Base-by-base conservation (phyloP, 495 filamentous ascomycete species). In the Bombardia bombarda region DNA sequence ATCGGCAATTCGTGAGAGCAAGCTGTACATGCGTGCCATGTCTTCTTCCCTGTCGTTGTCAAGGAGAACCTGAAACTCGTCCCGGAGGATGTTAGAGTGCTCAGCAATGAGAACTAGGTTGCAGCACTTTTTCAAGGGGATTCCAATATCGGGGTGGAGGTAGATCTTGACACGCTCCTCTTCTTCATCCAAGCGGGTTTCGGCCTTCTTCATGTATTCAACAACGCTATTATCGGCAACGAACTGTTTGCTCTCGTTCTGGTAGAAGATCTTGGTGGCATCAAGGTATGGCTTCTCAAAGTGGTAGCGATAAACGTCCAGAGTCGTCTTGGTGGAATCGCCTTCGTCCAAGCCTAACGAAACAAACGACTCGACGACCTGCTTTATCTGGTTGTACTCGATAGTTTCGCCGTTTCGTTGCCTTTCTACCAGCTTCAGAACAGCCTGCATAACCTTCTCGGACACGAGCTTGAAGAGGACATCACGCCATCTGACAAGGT, bases 121-220 rank as follows among this genome's bases (percentile, higher is more conserved):
- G 62, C 93, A 97, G 2, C 80, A 80, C 50, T 88, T 89, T 66
- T 87, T 93, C 42, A 99, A 69, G 21, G 77, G 78, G 14, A 80
- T 66, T 47, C 81, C 83, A 50, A 97, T 96, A 58, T 99, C 92
- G 8, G 75, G 75, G 46, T 95, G 87, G 20, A 97, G 72, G 56
- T 96, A 99, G 47, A 99, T 76, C 36, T 83, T 80, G 7, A 97
- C 93, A 26, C 90, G 88, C 46, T 87, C 84, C 65, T 95, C 94
- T 65, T 99, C 92, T 63, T 99, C 92, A 2, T 83, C 74, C 34
- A 99, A 65, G n/a, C 92, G 80, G 16, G 80, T 66, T 63, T 97
- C 93, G 13, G 92, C 93, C 71, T 99, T 99, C 73, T 97, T 97
- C 93, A 97, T 97, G 65, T 97, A 99, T 57, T 99, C 92, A 22